Base-by-base conservation (phyloP, 352 stramenopile genomes). In the Pythium dissotocum region DNA sequence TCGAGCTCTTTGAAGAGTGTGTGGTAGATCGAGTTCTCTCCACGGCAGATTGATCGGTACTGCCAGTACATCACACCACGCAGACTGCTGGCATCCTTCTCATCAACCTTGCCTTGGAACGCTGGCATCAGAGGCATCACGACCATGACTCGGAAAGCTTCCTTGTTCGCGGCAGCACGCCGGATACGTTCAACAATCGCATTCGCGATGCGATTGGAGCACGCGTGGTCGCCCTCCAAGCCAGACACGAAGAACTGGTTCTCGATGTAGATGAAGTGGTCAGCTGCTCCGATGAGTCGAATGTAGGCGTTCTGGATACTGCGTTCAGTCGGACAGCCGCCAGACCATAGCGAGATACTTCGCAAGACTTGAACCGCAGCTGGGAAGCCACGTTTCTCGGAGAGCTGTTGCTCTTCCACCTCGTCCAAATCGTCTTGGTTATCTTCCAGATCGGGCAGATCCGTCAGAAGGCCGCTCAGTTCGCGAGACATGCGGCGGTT, bases 191-290 rank as follows among this genome's bases (percentile, higher is more conserved):
- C 82, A 4, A 94, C 78, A 33, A 96, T 63, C 6, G 88, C 88
- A 63, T 92, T 93, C 2, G 81, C 85, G 44, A 96, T 94, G 2
- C 87, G 86, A 67, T 96, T 96, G 24, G 83, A 89, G 49, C 87
- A 89, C 0, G 73, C 62, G 49, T 83, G 77, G 69, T 97, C 91
- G 32, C 89, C 90, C 58, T 95, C 85, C 36, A 97, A 76, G 2
- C 88, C 87, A 53, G 92, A 96, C 13, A 93, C 80, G 49, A 96
- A 96, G 70, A 95, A 95, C 69, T 95, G 88, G 65, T 97, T 97
- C 72, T 98, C 91, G 68, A 98, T 97, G 78, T 98, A 98, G 33
- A 98, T 78, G 38, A 93, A 97, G 72, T 97, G 89, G 30, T 94
- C 84, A 12, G 90, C 87, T 16, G 80, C 79, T 32, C 80, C 76